phyloP scores from a whole-genome alignment of 2,329 filamentous ascomycete species.

The Nannizziopsis arthrosporioides region DNA sequence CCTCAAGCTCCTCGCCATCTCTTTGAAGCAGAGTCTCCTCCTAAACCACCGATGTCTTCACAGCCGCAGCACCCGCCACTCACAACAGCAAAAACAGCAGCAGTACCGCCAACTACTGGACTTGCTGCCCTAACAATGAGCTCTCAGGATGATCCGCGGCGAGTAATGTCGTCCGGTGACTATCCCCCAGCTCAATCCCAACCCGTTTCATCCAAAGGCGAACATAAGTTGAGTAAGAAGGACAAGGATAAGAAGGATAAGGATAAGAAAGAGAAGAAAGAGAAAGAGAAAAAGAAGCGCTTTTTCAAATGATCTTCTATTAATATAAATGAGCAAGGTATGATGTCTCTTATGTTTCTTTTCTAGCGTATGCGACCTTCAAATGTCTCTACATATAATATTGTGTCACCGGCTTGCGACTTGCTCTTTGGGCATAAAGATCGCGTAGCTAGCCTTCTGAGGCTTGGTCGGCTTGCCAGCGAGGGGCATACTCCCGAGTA shows the following conservation, averaged over 20 bases:
- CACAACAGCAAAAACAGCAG: constrained; percentile 24
- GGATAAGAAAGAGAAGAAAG: constrained; percentile 38
- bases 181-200: not conserved
- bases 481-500: no score
- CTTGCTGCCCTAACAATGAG: constrained; percentile 30
- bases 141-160: constrained; percentile 21
- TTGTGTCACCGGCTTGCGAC: no score
- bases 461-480: no score
- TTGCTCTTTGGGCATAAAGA: no score
- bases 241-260: constrained; percentile 37
- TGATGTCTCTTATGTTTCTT: not conserved
- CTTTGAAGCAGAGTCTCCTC: constrained; percentile 57
- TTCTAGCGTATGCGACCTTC: not conserved
- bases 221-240: constrained; percentile 5
- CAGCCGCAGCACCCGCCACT: constrained; percentile 33
- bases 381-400: no score
- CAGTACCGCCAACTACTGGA: constrained; percentile 18
- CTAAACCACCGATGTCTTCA: constrained; percentile 41
- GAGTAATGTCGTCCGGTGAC: constrained; percentile 10
- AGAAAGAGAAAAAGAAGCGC: constrained; percentile 47
- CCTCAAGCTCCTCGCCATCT: constrained; percentile 76
- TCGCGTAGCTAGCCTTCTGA: no score
- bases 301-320: constrained; percentile 20
- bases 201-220: constrained; percentile 3
- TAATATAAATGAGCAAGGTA: not conserved